Base-by-base conservation (phyloP, 495 filamentous ascomycete genomes). In the Sphaerosporella brunnea region DNA sequence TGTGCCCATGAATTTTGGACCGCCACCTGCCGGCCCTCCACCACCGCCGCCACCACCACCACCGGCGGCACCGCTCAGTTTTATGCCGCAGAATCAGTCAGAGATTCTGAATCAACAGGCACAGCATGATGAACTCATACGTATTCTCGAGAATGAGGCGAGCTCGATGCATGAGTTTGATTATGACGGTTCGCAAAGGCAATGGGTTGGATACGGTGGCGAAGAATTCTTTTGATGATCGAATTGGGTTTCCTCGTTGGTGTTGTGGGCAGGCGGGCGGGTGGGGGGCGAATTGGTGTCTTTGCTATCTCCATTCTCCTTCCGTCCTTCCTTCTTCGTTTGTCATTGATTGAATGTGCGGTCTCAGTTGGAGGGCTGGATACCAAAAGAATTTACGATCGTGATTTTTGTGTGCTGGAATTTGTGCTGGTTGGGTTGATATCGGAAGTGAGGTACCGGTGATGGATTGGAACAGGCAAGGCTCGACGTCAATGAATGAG, bases 101-200 rank as follows among this genome's bases (percentile, higher is more conserved):
- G 21, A 43, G 24, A 44, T 60, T 16, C 47, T 60, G 20, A 60
- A 60, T 36, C 45, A 54, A 19, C 57, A 60, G 25, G 53, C 61
- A 19, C 57, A 60, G 36, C 56, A 53, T 50, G 46, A 41, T 20
- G 57, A 60, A 34, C 41, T 60, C n/a, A 56, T 55, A 47, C 55
- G 43, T 37, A 60, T 60, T 39, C 47, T 60, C 18, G 47, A 53
- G 34, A 53, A 28, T 21, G 57, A 60, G 28, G 50, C 56, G 9
- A n/a, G n/a, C n/a, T n/a, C n/a, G n/a, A 46, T 52, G 36, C 45
- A 52, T 23, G 28, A 53, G 2, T 60, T 56, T 25, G 49, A 23
- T 1, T 24, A 24, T 11, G 11, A 9, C 13, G 41, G 41, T 1
- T 1, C 24, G 3, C 41, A 44, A 19, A 9, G 28, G 20, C 41